Evolutionary conservation across 225 moss, liverwort and hornwort genomes (phyloP).

Genomic region (Physcomitrium patens): DNA sequence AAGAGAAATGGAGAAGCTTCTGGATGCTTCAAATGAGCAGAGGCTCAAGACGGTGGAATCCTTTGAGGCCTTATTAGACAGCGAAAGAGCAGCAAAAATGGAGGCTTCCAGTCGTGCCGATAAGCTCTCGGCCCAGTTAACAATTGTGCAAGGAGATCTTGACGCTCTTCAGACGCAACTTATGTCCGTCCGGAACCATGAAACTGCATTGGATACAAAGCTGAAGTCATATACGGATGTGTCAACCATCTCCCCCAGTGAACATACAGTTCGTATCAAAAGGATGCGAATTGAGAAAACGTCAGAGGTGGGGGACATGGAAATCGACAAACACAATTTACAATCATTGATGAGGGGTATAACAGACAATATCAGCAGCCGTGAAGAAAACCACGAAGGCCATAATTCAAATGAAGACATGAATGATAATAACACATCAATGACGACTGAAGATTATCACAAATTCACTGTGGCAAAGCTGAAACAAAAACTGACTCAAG

Average conservation of each 20-base stretch:
- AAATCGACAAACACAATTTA: constrained; percentile 54
- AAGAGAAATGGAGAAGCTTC: constrained; percentile 76
- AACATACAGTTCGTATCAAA: constrained; percentile 59
- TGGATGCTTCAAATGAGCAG: constrained; percentile 72
- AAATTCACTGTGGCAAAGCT: constrained; percentile 77
- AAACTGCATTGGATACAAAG: constrained; percentile 74
- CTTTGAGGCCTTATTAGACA: constrained; percentile 68
- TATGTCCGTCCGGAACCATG: constrained; percentile 67
- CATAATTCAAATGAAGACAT: constrained; percentile 44
- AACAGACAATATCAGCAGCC: constrained; percentile 53
- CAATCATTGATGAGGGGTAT: constrained; percentile 55
- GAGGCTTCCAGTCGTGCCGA: constrained; percentile 77
- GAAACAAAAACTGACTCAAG: constrained; percentile 78
- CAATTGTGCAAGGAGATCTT: constrained; percentile 63
- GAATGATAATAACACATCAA: constrained; percentile 18
- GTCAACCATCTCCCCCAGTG: constrained; percentile 44
- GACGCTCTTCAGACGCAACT: constrained; percentile 74
- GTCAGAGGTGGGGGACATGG: constrained; percentile 43
- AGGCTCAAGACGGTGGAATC: constrained; percentile 74
- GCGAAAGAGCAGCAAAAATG: constrained; percentile 76
- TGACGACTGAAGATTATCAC: constrained; percentile 54
- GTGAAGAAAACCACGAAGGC: constrained; percentile 38
- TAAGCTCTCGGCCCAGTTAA: constrained; percentile 72
- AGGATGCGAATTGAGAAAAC: constrained; percentile 47
- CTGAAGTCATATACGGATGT: constrained; percentile 64